Evolutionary conservation across 2,329 filamentous ascomycete genomes (phyloP).

Genomic region (Cercospora janseana): DNA sequence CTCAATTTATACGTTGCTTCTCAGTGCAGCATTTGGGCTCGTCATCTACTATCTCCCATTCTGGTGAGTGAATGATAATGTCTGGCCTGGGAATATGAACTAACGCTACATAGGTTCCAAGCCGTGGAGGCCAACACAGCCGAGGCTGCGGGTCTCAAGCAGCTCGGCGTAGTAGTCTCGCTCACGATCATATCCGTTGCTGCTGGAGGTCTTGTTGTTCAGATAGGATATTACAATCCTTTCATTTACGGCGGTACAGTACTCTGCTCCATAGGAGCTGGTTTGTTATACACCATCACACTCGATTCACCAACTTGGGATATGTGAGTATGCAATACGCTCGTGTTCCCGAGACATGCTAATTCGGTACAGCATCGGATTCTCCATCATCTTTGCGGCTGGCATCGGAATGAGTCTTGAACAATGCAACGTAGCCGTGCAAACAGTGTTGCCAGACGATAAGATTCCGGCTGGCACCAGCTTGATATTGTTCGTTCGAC

Average conservation of each 20-base stretch:
- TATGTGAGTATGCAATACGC: slow-evolving; percentile 15
- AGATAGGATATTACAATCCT: slow-evolving; percentile 46
- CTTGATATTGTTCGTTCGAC: slow-evolving; percentile 14
- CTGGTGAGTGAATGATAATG: slow-evolving; percentile 3
- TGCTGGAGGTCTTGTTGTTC: slow-evolving; percentile 38
- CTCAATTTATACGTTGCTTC: slow-evolving; percentile 15
- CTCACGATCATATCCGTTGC: slow-evolving; percentile 43
- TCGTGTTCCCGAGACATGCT: not conserved
- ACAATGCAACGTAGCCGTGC: slow-evolving; percentile 19
- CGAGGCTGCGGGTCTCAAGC: slow-evolving; percentile 20
- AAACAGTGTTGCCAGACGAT: slow-evolving; percentile 13
- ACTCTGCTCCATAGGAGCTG: slow-evolving; percentile 44
- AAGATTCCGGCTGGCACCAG: slow-evolving; percentile 16
- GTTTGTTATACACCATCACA: slow-evolving; percentile 37
- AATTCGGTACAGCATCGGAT: slow-evolving; percentile 25
- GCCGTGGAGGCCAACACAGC: slow-evolving; percentile 15
- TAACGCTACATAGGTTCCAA: slow-evolving; percentile 21
- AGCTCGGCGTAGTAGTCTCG: slow-evolving; percentile 33
- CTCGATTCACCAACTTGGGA: slow-evolving; percentile 21
- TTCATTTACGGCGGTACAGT: slow-evolving; percentile 44
- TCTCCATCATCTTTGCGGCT: slow-evolving; percentile 21
- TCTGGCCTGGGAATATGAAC: not conserved
- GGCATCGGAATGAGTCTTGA: slow-evolving; percentile 19
- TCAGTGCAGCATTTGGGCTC: slow-evolving; percentile 15
- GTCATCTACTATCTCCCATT: slow-evolving; percentile 23